These are phyloP conservation scores for Aspergillus oerlinghausenensis DNA, from an alignment of 2,329 filamentous ascomycete species.

Conservation along the genomic window DNA sequence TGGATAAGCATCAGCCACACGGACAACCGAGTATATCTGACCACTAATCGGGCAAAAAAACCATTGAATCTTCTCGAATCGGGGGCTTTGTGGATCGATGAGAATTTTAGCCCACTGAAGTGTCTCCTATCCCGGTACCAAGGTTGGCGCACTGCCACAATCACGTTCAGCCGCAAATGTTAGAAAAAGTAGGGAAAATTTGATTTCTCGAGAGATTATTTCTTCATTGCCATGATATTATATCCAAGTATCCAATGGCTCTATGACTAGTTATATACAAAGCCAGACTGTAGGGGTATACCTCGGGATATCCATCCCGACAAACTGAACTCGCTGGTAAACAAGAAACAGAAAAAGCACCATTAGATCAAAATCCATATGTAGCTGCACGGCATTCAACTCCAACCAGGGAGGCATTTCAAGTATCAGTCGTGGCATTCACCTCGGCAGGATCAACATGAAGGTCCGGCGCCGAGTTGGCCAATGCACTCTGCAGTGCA, in stretches of 20 bases:
- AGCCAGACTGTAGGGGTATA: not conserved
- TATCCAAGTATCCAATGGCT: not conserved
- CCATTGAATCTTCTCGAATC: too few relatives aligned
- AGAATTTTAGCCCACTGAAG: not conserved
- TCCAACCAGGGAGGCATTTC: slow-evolving; percentile 3
- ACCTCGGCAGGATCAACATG: not conserved
- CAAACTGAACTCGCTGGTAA: not conserved
- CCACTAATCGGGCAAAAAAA: too few relatives aligned
- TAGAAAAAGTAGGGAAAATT: not conserved
- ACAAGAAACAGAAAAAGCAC: not conserved
- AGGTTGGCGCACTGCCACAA: not conserved
- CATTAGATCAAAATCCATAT: not conserved
- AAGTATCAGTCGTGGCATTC: not conserved
- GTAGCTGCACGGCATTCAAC: not conserved
- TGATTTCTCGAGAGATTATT: too few relatives aligned
- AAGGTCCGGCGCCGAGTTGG: slow-evolving; percentile 54
- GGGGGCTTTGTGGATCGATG: not conserved
- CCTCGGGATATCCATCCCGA: not conserved
- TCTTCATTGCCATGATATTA: not conserved
- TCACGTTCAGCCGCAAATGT: not conserved
- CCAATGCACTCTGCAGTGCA: slow-evolving; percentile 80
- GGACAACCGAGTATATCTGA: not conserved
- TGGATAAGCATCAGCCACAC: not conserved
- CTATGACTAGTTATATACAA: slow-evolving; percentile 1
- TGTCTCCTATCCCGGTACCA: not conserved